phyloP scores from a whole-genome alignment of 768 basidiomycete genomes.

The Naganishia friedmannii region DNA sequence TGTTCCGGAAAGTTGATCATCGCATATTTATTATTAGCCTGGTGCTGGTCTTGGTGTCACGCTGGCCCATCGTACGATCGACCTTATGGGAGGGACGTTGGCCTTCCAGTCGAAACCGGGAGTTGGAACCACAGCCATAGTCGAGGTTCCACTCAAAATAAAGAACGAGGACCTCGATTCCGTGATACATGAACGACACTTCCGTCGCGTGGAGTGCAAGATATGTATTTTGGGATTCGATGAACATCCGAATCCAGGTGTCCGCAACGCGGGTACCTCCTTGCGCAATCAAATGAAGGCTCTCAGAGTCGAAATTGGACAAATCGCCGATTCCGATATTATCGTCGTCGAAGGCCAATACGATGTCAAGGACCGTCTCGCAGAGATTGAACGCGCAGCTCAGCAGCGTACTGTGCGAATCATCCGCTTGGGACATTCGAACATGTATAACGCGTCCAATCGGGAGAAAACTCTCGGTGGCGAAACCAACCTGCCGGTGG shows the following conservation, averaged over 20 bases:
- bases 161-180: constrained; percentile 14
- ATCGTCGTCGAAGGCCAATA: constrained; percentile 12
- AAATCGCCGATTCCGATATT: constrained; percentile 6
- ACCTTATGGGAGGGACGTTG: constrained; percentile 47
- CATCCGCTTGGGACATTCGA: constrained; percentile 12
- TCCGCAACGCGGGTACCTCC: neutral
- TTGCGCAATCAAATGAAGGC: constrained; percentile 12
- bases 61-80: constrained; percentile 46
- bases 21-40: constrained; percentile 9
- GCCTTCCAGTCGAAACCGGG: constrained; percentile 40
- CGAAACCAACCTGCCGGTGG: constrained; percentile 13
- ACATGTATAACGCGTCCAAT: neutral
- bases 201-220: constrained; percentile 7
- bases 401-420: constrained; percentile 1
- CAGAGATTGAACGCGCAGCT: neutral
- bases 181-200: constrained; percentile 7
- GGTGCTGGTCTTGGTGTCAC: constrained; percentile 46
- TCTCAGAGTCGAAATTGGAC: constrained; percentile 1
- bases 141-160: constrained; percentile 43
- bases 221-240: constrained; percentile 16
- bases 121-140: constrained; percentile 43
- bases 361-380: neutral
- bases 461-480: neutral
- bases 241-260: neutral
- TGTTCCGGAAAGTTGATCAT: neutral